A percentile compares a stretch with the other conserved stretches of the same genome.
Evolutionary conservation across 1,284 basidiomycete genomes (phyloP).

Genomic region (Ustilago tritici): DNA sequence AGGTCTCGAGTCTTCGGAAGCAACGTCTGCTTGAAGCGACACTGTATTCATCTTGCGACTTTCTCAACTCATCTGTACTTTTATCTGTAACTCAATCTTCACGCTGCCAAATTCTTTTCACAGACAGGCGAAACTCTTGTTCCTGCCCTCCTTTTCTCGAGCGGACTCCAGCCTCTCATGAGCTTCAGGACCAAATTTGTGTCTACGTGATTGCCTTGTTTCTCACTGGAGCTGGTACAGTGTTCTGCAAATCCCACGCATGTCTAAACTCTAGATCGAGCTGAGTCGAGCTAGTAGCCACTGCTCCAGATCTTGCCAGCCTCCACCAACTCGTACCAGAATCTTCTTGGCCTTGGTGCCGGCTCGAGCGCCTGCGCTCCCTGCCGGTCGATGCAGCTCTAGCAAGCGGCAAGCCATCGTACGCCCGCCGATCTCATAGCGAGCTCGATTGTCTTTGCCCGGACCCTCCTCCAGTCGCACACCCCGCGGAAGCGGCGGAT

Average conservation of each 20-base stretch:
- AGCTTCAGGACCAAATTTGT: too few relatives aligned
- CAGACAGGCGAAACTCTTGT: neutral
- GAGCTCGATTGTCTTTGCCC: slow-evolving; percentile 82
- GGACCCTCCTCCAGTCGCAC: slow-evolving; percentile 74
- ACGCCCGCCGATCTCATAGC: slow-evolving; percentile 78
- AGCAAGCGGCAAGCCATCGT: slow-evolving; percentile 83
- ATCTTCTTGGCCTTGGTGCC: slow-evolving; percentile 61
- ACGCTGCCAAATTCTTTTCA: neutral
- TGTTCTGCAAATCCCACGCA: neutral
- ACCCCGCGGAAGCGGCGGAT: slow-evolving; percentile 76
- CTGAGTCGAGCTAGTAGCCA: slow-evolving; percentile 73
- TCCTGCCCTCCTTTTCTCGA: too few relatives aligned
- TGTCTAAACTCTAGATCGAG: slow-evolving; percentile 15
- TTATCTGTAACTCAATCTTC: slow-evolving; percentile 18
- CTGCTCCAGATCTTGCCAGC: slow-evolving; percentile 85
- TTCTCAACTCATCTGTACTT: slow-evolving; percentile 30
- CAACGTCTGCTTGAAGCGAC: slow-evolving; percentile 15
- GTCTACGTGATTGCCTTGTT: neutral
- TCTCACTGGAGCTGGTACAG: neutral
- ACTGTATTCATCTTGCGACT: neutral
- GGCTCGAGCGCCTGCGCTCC: slow-evolving; percentile 48
- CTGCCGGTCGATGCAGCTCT: slow-evolving; percentile 72
- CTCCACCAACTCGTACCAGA: slow-evolving; percentile 70
- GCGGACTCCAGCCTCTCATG: too few relatives aligned
- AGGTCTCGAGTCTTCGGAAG: slow-evolving; percentile 9